These are phyloP conservation scores for Penicillium canariense DNA, from an alignment of 495 filamentous ascomycete genomes.

Conservation along the genomic window DNA sequence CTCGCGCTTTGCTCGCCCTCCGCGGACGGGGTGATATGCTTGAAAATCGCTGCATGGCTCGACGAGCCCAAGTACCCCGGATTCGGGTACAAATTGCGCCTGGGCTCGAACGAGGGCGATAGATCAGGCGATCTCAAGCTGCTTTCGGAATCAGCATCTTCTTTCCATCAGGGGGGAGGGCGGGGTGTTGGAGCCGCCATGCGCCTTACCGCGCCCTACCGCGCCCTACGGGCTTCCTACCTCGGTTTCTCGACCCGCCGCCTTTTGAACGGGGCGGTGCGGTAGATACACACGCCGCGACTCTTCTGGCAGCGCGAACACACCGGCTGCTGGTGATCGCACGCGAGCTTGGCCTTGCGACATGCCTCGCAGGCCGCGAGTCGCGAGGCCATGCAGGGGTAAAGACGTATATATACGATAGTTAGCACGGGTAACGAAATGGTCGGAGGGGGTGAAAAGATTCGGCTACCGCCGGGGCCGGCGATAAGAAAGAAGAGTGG, in stretches of 20 bases:
- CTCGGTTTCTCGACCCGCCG: slow-evolving; percentile 24
- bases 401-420: not conserved
- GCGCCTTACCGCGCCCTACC: slow-evolving; percentile 1
- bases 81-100: slow-evolving; percentile 40
- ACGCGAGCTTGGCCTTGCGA: slow-evolving; percentile 41
- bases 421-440: too few relatives aligned
- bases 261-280: slow-evolving; percentile 39
- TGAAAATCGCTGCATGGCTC: slow-evolving; percentile 43
- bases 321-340: slow-evolving; percentile 39
- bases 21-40: slow-evolving; percentile 30
- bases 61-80: slow-evolving; percentile 45
- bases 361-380: slow-evolving; percentile 40
- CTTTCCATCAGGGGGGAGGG: too few relatives aligned
- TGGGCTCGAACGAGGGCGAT: slow-evolving; percentile 25
- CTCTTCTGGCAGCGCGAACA: slow-evolving; percentile 37
- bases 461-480: slow-evolving; percentile 20
- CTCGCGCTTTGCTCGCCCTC: slow-evolving; percentile 17
- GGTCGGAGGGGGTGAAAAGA: not conserved
- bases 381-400: slow-evolving; percentile 22
- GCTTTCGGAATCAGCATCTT: not conserved
- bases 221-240: slow-evolving; percentile 10
- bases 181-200: too few relatives aligned
- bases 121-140: slow-evolving; percentile 21
- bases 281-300: slow-evolving; percentile 36
- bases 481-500: slow-evolving; percentile 16